A percentile compares a stretch with the other conserved stretches of the same genome.
Conservation (phyloP, 768 basidiomycete genomes). For the Hemileccinum rubropunctum region DNA sequence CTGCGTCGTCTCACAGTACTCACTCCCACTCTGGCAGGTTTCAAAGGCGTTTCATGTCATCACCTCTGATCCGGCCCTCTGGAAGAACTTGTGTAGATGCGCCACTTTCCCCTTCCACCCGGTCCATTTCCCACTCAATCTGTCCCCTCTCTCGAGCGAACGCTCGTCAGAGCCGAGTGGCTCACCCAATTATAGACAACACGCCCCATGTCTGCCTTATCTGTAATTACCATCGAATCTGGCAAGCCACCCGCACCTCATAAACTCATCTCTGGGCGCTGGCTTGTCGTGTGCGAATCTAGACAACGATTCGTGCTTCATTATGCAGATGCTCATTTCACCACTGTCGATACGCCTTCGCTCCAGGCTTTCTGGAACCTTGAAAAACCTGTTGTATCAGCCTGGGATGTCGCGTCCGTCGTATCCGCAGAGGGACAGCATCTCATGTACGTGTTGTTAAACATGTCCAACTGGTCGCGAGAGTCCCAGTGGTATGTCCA, state of each 20-base stretch:
- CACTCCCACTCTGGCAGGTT: constrained; percentile 1
- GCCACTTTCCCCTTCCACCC: neutral
- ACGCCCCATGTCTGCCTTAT: neutral
- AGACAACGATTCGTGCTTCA: neutral
- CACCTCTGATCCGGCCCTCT: neutral
- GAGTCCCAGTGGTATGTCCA: neutral
- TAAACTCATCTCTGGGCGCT: constrained; percentile 2
- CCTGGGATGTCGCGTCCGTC: neutral
- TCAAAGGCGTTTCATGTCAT: constrained; percentile 2
- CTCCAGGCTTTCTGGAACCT: neutral
- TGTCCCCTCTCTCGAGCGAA: neutral
- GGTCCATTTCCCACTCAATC: neutral
- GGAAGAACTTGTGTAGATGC: neutral
- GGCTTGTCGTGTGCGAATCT: neutral
- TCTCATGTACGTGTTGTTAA: neutral
- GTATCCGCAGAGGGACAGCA: neutral
- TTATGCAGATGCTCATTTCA: too few relatives aligned
- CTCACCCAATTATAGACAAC: constrained; percentile 7
- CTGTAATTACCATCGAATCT: neutral
- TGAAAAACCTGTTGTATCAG: fast-evolving
- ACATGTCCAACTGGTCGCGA: neutral
- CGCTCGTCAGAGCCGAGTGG: neutral
- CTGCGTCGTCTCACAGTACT: neutral
- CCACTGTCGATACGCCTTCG: neutral
- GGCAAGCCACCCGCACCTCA: fast-evolving